Evolutionary conservation across 805 yeast genomes (phyloP), one percentile per base, ranked within the genome.

Genomic region (Starmerella scarabaei): DNA sequence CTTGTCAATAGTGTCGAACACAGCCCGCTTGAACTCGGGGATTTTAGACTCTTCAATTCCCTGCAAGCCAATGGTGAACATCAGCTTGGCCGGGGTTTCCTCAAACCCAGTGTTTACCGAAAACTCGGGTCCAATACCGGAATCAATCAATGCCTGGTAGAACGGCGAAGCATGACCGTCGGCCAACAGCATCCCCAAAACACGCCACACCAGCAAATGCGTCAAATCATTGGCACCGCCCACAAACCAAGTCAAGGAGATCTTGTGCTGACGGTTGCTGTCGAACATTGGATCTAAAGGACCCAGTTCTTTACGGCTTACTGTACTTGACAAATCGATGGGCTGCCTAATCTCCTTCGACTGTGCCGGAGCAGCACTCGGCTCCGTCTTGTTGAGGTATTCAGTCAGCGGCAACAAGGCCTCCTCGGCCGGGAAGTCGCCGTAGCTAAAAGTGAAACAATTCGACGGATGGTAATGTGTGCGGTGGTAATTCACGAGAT

Each of bases 81-180:
- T 66, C 43, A 81, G 73, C 32, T 73, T 69, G 0, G 82, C 77
- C 3, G 94, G 80, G 38, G 82, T 75, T 2, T 80, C 69, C 43
- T 88, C 96, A 40, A 83, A 65, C 1, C 98, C 98, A 0, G 93
- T 67, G 55, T 91, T 91, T 4, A 84, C 80, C 1, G 88, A 65
- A 54, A 77, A 91, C 49, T 91, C 96, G 37, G 81, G 73, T 31
- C 91, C 97, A 26, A 77, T 55, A 1, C 88, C 91, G 1, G 80
- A 61, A 57, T 91, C 98, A 40, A 91, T 80, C 40, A 91, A 64
- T n/a, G 73, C 72, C 58, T 85, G 83, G 59, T 86, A 83, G 40
- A 91, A 66, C 5, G 93, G 88, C 5, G 97, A 79, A 11, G 91
- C 80, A 54, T 88, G 97, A 2, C 97, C 97, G 55, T 83, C 94